These are phyloP conservation scores for Harringtonia lauricola DNA, from an alignment of 2,329 filamentous ascomycete species.

Conservation along the genomic window DNA sequence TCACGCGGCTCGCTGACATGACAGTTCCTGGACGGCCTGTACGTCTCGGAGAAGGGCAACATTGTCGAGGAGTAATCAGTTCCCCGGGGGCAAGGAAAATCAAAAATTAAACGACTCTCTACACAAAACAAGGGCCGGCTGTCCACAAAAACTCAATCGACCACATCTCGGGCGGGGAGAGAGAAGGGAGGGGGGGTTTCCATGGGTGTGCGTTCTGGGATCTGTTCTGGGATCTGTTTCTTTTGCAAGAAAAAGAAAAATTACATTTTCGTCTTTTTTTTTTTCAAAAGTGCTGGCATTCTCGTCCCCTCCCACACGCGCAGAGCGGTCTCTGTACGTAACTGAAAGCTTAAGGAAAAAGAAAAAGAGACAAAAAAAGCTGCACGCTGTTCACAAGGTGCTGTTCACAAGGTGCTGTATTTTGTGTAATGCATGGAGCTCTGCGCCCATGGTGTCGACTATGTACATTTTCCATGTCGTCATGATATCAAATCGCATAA, in stretches of 20 bases:
- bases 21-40: conserved; percentile 99
- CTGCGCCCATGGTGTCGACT: no score
- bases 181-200: not conserved
- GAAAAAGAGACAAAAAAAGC: conserved; percentile 2
- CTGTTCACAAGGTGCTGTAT: no score
- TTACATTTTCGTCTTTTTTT: not conserved
- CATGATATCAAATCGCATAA: no score
- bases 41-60: conserved; percentile 98
- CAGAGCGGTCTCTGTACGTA: conserved; percentile 2
- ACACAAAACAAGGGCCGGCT: conserved; percentile 1
- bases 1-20: conserved; percentile 15
- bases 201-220: not conserved
- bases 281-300: not conserved
- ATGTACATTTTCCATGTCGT: no score
- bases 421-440: no score
- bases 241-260: not conserved
- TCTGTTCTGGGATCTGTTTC: conserved; percentile 5
- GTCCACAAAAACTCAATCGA: not conserved
- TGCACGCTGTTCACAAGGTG: no score
- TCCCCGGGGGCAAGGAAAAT: not conserved
- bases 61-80: conserved; percentile 57
- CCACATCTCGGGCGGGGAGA: not conserved
- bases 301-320: no score
- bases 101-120: conserved; percentile 1
- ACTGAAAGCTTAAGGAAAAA: not conserved